Base-by-base conservation (phyloP, 768 basidiomycete species). In the Hygrophorus russula region DNA sequence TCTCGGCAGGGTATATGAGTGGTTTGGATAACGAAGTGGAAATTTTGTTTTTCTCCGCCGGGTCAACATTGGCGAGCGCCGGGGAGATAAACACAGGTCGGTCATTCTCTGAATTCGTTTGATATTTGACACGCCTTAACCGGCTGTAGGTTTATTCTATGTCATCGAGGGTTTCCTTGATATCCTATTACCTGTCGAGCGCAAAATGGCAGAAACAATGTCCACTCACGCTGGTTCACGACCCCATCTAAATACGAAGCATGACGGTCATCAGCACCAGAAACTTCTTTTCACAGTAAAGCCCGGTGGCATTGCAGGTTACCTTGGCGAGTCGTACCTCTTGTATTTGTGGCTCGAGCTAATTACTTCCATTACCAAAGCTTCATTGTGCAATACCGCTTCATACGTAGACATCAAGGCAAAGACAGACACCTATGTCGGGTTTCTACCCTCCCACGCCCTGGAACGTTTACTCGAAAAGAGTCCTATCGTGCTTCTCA, bases 351-450 rank as follows among this genome's bases (percentile, higher is more conserved):
- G 38, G 19, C 14, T 24, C 24, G 24, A 7, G 24, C 24, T 39
- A 9, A n/a, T 13, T n/a, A 36, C 34, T 36, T 30, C 34, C 12
- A 27, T 14, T 18, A 28, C 31, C 14, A 6, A 42, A 90, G 88
- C 93, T 13, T 91, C 92, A 0, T 71, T 98, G 3, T 90, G 88
- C 51, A 84, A 82, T 42, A 91, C 85, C 19, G 81, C 91, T 4
- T 94, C 91, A 2, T 99, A 98, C 56, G 93, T 98, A 35, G 90
- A 94, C 58, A 96, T 99, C 58, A 82, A 73, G 50, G 92, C 96
- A 4, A 98, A 97, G 67, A 98, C 93, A 0, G 94, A 99, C 56
- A 85, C 83, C n/a, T 99, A 94, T 54, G 96, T 98, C 49, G 96
- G 96, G 0, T 94, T 94, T 60, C 61, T 99, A 20, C 88, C 96